Evolutionary conservation across 1,284 basidiomycete species (phyloP), one percentile per base, ranked within the genome.

Genomic region (Apiotrichum sp.): DNA sequence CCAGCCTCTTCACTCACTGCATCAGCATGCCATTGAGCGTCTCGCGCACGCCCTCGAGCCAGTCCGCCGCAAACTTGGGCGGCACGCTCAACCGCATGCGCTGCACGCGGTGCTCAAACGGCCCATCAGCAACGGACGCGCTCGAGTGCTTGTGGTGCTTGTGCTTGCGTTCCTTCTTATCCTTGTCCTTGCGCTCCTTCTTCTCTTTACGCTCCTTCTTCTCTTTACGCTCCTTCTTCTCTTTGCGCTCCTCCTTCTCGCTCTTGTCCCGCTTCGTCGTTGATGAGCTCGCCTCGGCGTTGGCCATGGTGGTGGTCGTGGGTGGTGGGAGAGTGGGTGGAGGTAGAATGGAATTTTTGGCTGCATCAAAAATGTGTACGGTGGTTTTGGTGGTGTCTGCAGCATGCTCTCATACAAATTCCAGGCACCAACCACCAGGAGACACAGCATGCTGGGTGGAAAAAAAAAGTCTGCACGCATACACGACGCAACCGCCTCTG

Each of bases 1-100:
- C 22, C 22, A 22, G 22, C 16, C 8, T 10, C 29, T 2, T 29
- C 3, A 76, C 84, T 71, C 69, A 92, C 92, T 89, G 83, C 92
- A 96, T 95, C 31, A 95, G 78, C 86, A 93, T 87, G 9, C 87
- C 88, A 72, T 96, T 90, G 33, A 97, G 78, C 81, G 91, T 85
- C 75, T 97, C 91, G 66, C 86, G 82, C 11, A 85, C 88, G 9
- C 93, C 93, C 44, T 76, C 78, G 33, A 81, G 78, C 46, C 85
- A 83, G 74, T 87, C 83, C 49, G 77, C 81, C 8, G 87, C 82
- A 74, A 89, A 95, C 53, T 87, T 80, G 1, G 92, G 92, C 29
- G 92, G 83, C 22, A 96, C 81, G n/a, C 88, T 86, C 39, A 95
- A 77, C 22, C 81, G 77, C 63, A 93, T 80, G 14, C 83, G 82